Percentiles rank a stretch among this genome's conserved stretches.
These are phyloP conservation scores for Rhexocercosporidium sp. DNA, from an alignment of 2,329 filamentous ascomycete species.

Conservation along the genomic window DNA sequence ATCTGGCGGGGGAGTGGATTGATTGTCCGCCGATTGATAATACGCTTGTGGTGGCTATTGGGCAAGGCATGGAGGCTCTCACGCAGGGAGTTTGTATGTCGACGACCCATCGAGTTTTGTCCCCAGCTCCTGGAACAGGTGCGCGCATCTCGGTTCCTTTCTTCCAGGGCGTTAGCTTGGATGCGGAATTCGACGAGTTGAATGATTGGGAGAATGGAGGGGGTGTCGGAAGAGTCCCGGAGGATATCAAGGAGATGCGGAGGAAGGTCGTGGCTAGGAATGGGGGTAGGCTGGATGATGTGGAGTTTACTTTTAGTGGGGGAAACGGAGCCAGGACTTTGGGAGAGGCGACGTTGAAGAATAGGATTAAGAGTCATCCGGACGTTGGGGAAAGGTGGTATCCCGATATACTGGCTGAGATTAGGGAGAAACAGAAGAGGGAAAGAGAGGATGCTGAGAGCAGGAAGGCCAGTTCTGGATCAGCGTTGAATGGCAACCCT, in stretches of 20 bases:
- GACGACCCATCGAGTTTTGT: conserved; percentile 85
- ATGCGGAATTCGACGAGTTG: conserved; percentile 71
- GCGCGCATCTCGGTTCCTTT: conserved; percentile 83
- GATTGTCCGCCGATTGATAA: conserved; percentile 77
- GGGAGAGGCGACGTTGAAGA: conserved; percentile 84
- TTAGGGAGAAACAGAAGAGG: conserved; percentile 62
- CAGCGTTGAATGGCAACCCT: conserved; percentile 24
- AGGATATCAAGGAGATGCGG: conserved; percentile 65
- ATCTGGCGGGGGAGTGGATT: conserved; percentile 78
- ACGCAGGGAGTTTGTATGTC: conserved; percentile 82
- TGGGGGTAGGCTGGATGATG: conserved; percentile 69
- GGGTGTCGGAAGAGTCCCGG: conserved; percentile 55
- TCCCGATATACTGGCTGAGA: conserved; percentile 59
- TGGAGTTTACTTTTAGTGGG: conserved; percentile 85
- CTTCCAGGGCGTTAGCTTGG: conserved; percentile 84
- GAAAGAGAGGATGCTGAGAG: conserved; percentile 43
- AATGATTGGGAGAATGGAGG: conserved; percentile 66
- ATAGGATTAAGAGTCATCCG: conserved; percentile 84
- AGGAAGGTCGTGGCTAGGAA: conserved; percentile 60
- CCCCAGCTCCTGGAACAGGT: conserved; percentile 70
- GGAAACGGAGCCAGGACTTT: conserved; percentile 65
- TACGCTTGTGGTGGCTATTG: conserved; percentile 86
- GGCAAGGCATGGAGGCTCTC: conserved; percentile 84
- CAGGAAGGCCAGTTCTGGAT: conserved; percentile 24
- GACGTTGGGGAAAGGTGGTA: conserved; percentile 87